A percentile compares a stretch with the other conserved stretches of the same genome.
phyloP scores from a whole-genome alignment of 179 eudicot genomes.

The Camellia oleifera region DNA sequence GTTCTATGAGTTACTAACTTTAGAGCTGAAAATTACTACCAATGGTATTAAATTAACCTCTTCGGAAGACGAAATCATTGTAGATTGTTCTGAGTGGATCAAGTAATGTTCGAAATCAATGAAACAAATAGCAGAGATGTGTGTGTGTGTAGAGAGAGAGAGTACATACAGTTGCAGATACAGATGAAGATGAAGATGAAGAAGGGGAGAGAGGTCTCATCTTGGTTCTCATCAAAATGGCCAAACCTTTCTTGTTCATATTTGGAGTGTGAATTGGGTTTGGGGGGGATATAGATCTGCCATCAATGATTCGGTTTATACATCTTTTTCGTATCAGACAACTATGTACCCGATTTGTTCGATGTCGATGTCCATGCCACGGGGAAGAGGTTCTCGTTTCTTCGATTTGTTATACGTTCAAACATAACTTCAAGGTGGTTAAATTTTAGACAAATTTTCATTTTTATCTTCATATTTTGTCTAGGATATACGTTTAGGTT shows the following conservation, averaged over 20 bases:
- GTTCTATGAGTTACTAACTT: not conserved
- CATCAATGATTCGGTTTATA: no score
- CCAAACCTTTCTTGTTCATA: slow-evolving; percentile 77
- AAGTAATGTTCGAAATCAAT: not conserved
- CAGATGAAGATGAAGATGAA: slow-evolving; percentile 24
- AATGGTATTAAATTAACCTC: not conserved
- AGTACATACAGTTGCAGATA: not conserved
- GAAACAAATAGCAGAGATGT: not conserved
- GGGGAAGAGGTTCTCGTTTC: no score
- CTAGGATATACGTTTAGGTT: no score
- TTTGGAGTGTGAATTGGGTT: no score
- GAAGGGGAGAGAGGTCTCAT: slow-evolving; percentile 50
- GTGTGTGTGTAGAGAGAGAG: not conserved
- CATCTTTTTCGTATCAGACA: no score
- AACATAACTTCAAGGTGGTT: no score
- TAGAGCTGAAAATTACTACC: not conserved
- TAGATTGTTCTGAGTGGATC: not conserved
- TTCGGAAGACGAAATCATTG: not conserved
- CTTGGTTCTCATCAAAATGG: slow-evolving; percentile 72
- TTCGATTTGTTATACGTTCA: no score
- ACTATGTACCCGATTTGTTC: no score
- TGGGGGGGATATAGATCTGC: no score
- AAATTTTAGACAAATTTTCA: no score
- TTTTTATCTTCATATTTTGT: no score
- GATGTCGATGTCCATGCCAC: no score